Conservation (phyloP, 805 yeast genomes). For the Schwanniomyces occidentalis region DNA sequence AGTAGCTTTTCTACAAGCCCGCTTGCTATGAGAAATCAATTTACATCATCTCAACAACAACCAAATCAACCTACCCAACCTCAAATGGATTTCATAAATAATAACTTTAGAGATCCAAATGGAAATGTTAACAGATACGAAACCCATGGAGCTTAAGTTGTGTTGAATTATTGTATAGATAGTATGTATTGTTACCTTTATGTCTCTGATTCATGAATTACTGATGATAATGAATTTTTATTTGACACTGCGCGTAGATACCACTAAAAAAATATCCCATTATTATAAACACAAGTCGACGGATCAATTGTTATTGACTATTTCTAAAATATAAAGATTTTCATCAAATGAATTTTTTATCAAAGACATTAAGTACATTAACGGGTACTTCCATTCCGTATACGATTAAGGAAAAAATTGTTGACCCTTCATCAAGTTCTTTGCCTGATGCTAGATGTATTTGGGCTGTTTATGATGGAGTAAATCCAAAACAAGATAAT, state of each 20-base stretch:
- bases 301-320: too few species aligned
- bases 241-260: too few species aligned
- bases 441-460: conserved; percentile 36
- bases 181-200: too few species aligned
- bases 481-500: conserved; percentile 50
- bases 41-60: too few species aligned
- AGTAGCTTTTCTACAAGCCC: too few species aligned
- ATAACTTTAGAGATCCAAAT: conserved; percentile 2
- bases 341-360: conserved; percentile 62
- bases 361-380: conserved; percentile 58
- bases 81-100: conserved; percentile 2
- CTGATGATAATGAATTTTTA: too few species aligned
- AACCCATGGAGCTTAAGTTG: neutral
- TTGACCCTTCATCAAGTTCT: conserved; percentile 22
- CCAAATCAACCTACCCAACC: conserved; percentile 2
- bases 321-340: too few species aligned
- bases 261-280: too few species aligned
- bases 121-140: conserved; percentile 4
- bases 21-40: too few species aligned
- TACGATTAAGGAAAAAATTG: conserved; percentile 46
- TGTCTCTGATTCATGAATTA: too few species aligned
- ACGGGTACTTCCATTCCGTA: conserved; percentile 63
- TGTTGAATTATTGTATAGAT: neutral
- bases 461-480: conserved; percentile 68
- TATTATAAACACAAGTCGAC: neutral